Evolutionary conservation across 305 asterid genomes (phyloP).

Genomic region (Rubia occidens): DNA sequence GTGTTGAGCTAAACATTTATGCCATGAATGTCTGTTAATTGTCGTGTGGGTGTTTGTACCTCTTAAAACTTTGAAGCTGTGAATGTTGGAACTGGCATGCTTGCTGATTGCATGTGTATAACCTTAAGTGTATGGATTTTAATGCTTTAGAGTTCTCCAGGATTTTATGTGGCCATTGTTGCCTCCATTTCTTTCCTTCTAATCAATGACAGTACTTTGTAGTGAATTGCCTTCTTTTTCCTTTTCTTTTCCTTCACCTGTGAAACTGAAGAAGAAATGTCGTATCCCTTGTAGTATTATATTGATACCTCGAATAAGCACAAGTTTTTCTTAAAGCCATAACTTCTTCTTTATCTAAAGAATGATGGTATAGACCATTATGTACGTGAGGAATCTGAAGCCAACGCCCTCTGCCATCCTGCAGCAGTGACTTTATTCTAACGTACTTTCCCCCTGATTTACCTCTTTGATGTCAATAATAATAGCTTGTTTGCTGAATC

Average conservation of each 20-base stretch:
- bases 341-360: slow-evolving; percentile 58
- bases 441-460: slow-evolving; percentile 4
- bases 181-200: background rate
- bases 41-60: background rate
- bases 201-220: background rate
- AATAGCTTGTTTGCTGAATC: too few relatives aligned
- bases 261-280: slow-evolving; percentile 16
- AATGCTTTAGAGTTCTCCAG: background rate
- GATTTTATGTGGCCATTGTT: background rate
- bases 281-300: slow-evolving; percentile 43
- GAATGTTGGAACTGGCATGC: background rate
- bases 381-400: too few relatives aligned
- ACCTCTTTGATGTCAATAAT: background rate
- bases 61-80: too few relatives aligned
- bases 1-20: background rate
- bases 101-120: background rate
- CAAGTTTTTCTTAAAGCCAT: slow-evolving; percentile 46
- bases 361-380: too few relatives aligned
- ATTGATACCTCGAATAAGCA: slow-evolving; percentile 37
- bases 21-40: background rate
- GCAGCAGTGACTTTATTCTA: slow-evolving; percentile 17
- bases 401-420: slow-evolving; percentile 18
- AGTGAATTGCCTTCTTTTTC: slow-evolving; percentile 3
- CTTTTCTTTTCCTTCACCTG: slow-evolving; percentile 1
- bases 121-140: background rate